Evolutionary conservation across 2,329 filamentous ascomycete species (phyloP).

Genomic region (Achaetomium macrosporum): DNA sequence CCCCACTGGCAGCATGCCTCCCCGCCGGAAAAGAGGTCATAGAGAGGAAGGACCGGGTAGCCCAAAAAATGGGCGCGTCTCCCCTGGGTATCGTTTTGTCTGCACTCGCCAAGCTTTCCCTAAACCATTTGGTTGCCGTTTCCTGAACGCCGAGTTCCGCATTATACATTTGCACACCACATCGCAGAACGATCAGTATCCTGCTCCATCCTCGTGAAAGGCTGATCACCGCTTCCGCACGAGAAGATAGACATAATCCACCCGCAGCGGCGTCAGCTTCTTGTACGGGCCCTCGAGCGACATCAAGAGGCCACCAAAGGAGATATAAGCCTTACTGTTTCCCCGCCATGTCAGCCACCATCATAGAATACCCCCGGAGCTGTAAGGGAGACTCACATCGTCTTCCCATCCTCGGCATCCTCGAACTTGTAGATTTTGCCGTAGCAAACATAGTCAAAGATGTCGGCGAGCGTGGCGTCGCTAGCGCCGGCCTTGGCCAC

Average conservation of each 20-base stretch:
- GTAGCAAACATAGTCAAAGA: constrained; percentile 83
- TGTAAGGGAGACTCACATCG: constrained; percentile 59
- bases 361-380: not conserved
- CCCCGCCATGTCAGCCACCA: constrained; percentile 1
- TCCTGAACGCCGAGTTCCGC: constrained; percentile 20
- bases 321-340: constrained; percentile 81
- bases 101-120: constrained; percentile 4
- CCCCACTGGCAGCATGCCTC: constrained; percentile 41
- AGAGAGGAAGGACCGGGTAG: constrained; percentile 1
- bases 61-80: constrained; percentile 5
- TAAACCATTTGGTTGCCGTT: constrained; percentile 9
- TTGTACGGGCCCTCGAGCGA: constrained; percentile 91
- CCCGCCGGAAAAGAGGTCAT: constrained; percentile 14
- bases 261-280: constrained; percentile 84
- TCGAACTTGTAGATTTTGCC: constrained; percentile 88
- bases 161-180: constrained; percentile 1
- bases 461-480: constrained; percentile 62
- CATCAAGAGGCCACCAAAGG: constrained; percentile 87
- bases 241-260: constrained; percentile 90
- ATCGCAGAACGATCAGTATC: constrained; percentile 1
- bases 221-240: constrained; percentile 63
- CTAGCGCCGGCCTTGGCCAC: constrained; percentile 48
- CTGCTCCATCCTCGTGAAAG: not conserved
- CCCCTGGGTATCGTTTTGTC: constrained; percentile 19
- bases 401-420: constrained; percentile 70